Evolutionary conservation across 495 filamentous ascomycete genomes (phyloP).

Genomic region (Xylaria longipes): DNA sequence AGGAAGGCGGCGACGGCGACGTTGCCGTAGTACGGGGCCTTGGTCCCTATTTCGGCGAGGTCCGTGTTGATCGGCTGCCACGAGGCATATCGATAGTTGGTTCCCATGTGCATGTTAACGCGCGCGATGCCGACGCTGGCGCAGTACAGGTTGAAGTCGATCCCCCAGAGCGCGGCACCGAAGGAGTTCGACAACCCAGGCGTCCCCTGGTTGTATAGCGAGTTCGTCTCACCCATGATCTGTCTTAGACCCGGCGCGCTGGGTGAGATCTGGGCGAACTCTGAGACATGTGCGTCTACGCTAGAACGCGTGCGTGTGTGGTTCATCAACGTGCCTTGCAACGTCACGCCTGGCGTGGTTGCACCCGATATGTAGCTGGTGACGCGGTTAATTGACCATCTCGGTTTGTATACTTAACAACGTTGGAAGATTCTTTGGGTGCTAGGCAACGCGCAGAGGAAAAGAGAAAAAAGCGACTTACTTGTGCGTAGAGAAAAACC

Average conservation of each 20-base stretch:
- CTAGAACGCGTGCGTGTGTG: constrained; percentile 62
- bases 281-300: constrained; percentile 54
- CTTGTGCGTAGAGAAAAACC: constrained; percentile 69
- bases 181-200: constrained; percentile 71
- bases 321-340: constrained; percentile 70
- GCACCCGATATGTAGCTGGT: constrained; percentile 70
- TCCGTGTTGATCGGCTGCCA: constrained; percentile 68
- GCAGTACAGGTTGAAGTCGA: constrained; percentile 69
- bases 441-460: neutral
- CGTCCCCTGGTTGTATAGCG: constrained; percentile 67
- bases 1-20: constrained; percentile 65
- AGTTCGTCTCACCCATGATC: constrained; percentile 72
- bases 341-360: constrained; percentile 65
- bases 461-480: constrained; percentile 35
- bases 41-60: constrained; percentile 63
- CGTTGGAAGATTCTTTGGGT: neutral
- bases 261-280: constrained; percentile 47
- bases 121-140: constrained; percentile 64
- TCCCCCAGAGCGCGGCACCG: constrained; percentile 72
- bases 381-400: constrained; percentile 26
- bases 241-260: constrained; percentile 54
- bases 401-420: no score
- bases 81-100: constrained; percentile 59
- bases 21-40: constrained; percentile 71
- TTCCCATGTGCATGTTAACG: constrained; percentile 72